A percentile compares a stretch with the other conserved stretches of the same genome.
Conservation (phyloP, 257 asterid genomes). For the Primulina huaijiensis region DNA sequence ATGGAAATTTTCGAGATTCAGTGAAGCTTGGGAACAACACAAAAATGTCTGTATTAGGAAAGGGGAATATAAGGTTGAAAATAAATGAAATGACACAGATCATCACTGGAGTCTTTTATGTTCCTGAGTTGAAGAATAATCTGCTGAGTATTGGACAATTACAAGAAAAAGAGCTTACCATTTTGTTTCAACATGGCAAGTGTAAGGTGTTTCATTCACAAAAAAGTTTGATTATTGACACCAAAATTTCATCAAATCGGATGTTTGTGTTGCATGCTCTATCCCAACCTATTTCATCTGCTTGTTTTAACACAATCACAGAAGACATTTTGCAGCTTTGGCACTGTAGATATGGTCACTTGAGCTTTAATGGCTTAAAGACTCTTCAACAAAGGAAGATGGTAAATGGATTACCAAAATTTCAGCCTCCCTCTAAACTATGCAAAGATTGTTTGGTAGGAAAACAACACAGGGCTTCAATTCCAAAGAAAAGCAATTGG, state of each 20-base stretch:
- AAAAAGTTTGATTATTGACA: slow-evolving; percentile 3
- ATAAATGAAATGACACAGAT: background rate
- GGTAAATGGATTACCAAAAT: background rate
- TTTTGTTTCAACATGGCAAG: background rate
- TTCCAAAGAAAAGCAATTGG: too few relatives aligned
- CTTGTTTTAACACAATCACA: background rate
- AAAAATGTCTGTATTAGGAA: background rate
- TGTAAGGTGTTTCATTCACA: background rate
- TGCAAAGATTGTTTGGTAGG: background rate
- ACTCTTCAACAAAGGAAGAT: background rate
- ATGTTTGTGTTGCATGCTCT: background rate
- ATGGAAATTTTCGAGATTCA: too few relatives aligned
- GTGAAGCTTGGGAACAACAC: slow-evolving; percentile 15
- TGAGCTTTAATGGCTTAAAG: background rate
- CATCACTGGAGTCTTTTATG: background rate
- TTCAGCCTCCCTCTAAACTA: background rate
- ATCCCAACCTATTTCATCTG: background rate
- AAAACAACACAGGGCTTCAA: too few relatives aligned
- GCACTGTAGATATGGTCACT: background rate
- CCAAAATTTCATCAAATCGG: background rate
- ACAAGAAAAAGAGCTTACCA: background rate
- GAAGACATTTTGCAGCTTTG: background rate
- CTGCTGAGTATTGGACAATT: slow-evolving; percentile 22
- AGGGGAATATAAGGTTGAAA: background rate
- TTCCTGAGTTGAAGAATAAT: slow-evolving; percentile 7